phyloP scores from a whole-genome alignment of 1,139 yeast species.

The Trichomonascaceae sp. region DNA sequence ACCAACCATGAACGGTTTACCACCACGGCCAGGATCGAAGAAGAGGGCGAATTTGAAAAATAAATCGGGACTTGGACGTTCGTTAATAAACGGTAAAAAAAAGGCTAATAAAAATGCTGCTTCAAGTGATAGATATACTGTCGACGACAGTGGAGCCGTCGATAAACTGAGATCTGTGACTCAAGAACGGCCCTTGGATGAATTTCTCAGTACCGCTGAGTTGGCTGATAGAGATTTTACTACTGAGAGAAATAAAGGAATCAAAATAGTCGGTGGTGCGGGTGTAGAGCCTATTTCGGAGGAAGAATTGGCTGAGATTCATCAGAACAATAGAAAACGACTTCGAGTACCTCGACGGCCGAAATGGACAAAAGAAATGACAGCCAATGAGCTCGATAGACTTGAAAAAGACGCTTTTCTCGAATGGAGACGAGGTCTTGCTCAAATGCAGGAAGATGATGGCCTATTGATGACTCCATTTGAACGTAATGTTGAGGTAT shows the following conservation, averaged over 20 bases:
- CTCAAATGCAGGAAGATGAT: conserved; percentile 65
- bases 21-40: conserved; percentile 63
- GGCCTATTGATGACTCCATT: conserved; percentile 91
- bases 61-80: conserved; percentile 76
- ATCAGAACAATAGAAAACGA: conserved; percentile 67
- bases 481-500: conserved; percentile 94
- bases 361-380: conserved; percentile 61
- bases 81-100: conserved; percentile 70
- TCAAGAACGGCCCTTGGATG: conserved; percentile 90
- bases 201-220: conserved; percentile 89
- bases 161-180: conserved; percentile 89
- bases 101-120: conserved; percentile 70
- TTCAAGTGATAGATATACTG: conserved; percentile 49
- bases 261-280: conserved; percentile 58
- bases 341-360: conserved; percentile 96
- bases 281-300: conserved; percentile 33
- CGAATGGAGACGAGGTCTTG: conserved; percentile 89
- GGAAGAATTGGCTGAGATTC: conserved; percentile 50
- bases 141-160: conserved; percentile 38
- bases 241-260: conserved; percentile 79
- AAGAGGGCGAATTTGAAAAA: conserved; percentile 68
- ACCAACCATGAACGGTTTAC: conserved; percentile 2
- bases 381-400: conserved; percentile 73
- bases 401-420: conserved; percentile 87
- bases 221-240: conserved; percentile 95